Evolutionary conservation across 2,329 filamentous ascomycete species (phyloP), one percentile per base, ranked within the genome.

Genomic region (Colletotrichum coccodes): DNA sequence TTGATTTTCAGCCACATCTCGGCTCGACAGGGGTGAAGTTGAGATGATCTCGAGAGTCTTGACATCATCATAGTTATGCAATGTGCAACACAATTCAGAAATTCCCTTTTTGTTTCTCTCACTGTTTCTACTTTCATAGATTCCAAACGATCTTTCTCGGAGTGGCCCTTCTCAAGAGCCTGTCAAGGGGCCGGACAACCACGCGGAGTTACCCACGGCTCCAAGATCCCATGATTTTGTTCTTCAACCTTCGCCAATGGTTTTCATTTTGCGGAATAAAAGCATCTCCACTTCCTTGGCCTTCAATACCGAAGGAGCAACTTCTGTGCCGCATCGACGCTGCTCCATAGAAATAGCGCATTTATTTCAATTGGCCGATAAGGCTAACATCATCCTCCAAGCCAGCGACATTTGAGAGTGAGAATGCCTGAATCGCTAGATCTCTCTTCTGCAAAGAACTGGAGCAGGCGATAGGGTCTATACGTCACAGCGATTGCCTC

Each of bases 1-100:
- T 18, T 28, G 12, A 21, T 49, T 21, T 32, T 28, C 42, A 65
- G 65, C 65, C 65, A 66, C 65, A 60, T 9, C 7, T 12, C 11
- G 23, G n/a, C 16, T 23, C 47, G 21, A 26, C 61, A 32, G 36
- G 40, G 56, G 9, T 54, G 14, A 40, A 36, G 54, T 21, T 64
- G 36, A 14, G 38, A 50, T 57, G 57, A 40, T 38, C 3, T n/a
- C 26, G 7, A 14, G 9, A 40, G 57, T 60, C 30, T 60, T 40
- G 44, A 38, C 57, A 60, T 60, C 57, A 60, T 40, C 44, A 40
- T 21, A 12, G 5, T 28, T 7, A 21, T n/a, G 44, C 32, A 23
- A 12, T 14, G 8, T 34, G n/a, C n/a, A 18, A 5, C 7, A 21
- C 12, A 30, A 1, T 16, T 36, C 3, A 6, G 23, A 14, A 8